Evolutionary conservation across 208 protist genomes (phyloP), one percentile per base, ranked within the genome.

Genomic region (Wallacemonas rigidus): DNA sequence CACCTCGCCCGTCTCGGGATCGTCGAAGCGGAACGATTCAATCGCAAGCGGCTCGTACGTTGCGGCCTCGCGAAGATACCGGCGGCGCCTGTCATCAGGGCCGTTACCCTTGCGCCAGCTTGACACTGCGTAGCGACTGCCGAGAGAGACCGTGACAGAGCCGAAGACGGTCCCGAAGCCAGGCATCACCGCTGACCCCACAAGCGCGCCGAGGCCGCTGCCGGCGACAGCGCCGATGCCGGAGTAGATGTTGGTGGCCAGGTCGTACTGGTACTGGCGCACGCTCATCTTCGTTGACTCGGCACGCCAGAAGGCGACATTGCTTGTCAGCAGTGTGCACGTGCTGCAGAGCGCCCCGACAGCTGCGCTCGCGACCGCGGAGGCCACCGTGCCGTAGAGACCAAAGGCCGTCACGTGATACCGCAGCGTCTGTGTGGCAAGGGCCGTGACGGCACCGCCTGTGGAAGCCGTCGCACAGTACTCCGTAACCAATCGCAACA

Each of bases 131-230:
- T 85, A 87, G 39, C 80, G 79, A 11, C 75, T 80, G 14, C 68
- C 71, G 12, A 80, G 48, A 50, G 82, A 83, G 67, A 76, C 63
- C 3, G 79, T 67, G n/a, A 83, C 74, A 8, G 77, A 87, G 8
- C 89, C 89, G 0, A 94, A 51, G 43, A 74, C 85, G 8, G 89
- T 92, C 44, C 89, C 89, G 12, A 90, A 39, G n/a, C 89, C 89
- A 8, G 89, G 89, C 40, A 90, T 7, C n/a, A 85, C 17, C 47
- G 86, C 58, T 14, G 81, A 76, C 15, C 89, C 89, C 54, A 89
- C 35, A 11, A 81, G 77, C 2, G 83, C 83, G 0, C 89, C 89
- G n/a, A 68, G 77, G 35, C 77, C 72, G 14, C 83, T 79, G 43
- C 85, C 89, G 1, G 73, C 77, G 7, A 94, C 69, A 2, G 76